phyloP scores from a whole-genome alignment of 257 asterid species.

The Solanum clarkiae region DNA sequence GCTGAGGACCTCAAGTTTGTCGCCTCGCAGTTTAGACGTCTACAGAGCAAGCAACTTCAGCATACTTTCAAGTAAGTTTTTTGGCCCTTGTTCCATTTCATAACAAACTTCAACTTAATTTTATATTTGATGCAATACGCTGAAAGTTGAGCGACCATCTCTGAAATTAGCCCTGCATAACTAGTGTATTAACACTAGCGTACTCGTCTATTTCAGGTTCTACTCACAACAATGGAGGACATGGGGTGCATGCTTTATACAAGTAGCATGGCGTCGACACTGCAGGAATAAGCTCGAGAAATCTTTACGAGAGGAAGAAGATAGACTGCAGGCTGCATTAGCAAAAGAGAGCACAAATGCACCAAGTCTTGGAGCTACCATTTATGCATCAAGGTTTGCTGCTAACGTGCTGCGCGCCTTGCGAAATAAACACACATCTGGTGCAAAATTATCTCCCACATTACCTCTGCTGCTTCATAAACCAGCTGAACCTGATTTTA shows the following conservation, averaged over 20 bases:
- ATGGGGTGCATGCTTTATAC: conserved; percentile 64
- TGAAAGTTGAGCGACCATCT: neutral
- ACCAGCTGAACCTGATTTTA: conserved; percentile 59
- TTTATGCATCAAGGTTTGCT: conserved; percentile 50
- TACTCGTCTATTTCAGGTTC: conserved; percentile 16
- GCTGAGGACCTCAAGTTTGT: conserved; percentile 6
- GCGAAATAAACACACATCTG: neutral
- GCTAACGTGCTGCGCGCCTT: conserved; percentile 20
- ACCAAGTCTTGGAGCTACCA: conserved; percentile 31
- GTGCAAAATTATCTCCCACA: conserved; percentile 16
- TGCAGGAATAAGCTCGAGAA: conserved; percentile 37
- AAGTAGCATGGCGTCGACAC: conserved; percentile 55
- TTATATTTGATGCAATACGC: neutral
- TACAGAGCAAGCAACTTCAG: neutral
- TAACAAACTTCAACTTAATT: neutral
- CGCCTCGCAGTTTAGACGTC: conserved; percentile 1
- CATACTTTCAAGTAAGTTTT: neutral
- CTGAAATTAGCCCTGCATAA: neutral
- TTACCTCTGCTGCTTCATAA: conserved; percentile 43
- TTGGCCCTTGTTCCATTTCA: neutral
- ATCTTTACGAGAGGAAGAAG: conserved; percentile 31
- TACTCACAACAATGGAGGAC: conserved; percentile 64
- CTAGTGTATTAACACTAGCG: conserved; percentile 4
- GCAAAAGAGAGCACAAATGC: conserved; percentile 8
- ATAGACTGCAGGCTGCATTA: conserved; percentile 17